Conservation (phyloP, 768 basidiomycete species). For the Boletus edulis region DNA sequence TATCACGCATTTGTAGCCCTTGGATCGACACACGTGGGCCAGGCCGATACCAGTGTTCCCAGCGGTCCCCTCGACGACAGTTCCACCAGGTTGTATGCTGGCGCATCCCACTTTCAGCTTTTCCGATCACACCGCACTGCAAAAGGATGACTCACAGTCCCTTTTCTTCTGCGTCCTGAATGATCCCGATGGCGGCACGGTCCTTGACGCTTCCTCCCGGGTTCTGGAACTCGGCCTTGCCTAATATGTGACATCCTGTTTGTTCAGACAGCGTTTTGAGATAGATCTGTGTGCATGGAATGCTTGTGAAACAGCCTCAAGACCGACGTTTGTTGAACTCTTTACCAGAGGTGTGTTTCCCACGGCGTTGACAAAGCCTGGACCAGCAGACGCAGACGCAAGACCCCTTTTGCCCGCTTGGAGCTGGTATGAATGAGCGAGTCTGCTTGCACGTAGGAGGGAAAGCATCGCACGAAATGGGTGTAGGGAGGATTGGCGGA, state of each 20-base stretch:
- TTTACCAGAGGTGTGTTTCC: slow-evolving; percentile 90
- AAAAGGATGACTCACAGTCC: slow-evolving; percentile 58
- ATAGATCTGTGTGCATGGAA: slow-evolving; percentile 58
- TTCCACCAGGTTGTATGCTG: slow-evolving; percentile 89
- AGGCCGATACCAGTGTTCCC: slow-evolving; percentile 98
- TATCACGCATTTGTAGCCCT: slow-evolving; percentile 96
- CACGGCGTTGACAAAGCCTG: slow-evolving; percentile 85
- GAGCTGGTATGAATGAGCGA: slow-evolving; percentile 13
- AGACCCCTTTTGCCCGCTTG: slow-evolving; percentile 29
- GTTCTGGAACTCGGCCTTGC: slow-evolving; percentile 99
- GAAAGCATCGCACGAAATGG: slow-evolving; percentile 18
- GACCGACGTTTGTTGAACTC: slow-evolving; percentile 18
- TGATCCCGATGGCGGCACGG: slow-evolving; percentile 87
- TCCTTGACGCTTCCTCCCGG: slow-evolving; percentile 99
- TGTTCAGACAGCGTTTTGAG: slow-evolving; percentile 78
- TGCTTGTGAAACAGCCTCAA: slow-evolving; percentile 1
- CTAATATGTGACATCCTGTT: slow-evolving; percentile 80
- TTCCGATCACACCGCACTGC: too few species aligned
- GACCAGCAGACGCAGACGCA: slow-evolving; percentile 47
- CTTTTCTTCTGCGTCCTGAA: slow-evolving; percentile 81
- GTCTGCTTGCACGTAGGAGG: slow-evolving; percentile 34
- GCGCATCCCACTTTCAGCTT: background rate
- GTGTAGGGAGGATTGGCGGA: background rate
- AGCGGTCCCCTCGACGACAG: slow-evolving; percentile 96
- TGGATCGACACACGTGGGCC: slow-evolving; percentile 90